Conservation (phyloP, 768 basidiomycete species). For the Epithele typhae region DNA sequence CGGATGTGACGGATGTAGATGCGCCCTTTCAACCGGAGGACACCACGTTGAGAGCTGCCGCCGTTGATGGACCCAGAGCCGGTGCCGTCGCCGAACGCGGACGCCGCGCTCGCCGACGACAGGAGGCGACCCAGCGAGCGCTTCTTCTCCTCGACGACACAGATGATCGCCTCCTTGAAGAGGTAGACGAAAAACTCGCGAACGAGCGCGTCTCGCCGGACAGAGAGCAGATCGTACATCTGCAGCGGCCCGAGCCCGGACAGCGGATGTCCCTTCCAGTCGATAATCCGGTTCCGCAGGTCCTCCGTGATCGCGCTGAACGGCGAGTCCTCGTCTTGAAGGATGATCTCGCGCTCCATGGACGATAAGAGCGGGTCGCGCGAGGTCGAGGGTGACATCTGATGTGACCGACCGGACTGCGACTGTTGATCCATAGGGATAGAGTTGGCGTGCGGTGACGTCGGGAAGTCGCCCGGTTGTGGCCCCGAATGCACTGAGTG, state of each 20-base stretch:
- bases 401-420: constrained; percentile 14
- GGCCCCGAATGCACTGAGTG: constrained; percentile 16
- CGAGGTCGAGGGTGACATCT: constrained; percentile 15
- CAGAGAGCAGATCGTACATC: constrained; percentile 89
- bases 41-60: constrained; percentile 31
- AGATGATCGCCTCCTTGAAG: constrained; percentile 97
- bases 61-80: constrained; percentile 35
- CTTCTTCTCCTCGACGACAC: constrained; percentile 95
- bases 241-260: constrained; percentile 83
- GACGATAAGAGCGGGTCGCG: constrained; percentile 11
- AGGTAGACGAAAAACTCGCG: constrained; percentile 96
- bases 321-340: constrained; percentile 58
- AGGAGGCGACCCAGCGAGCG: constrained; percentile 72
- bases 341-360: constrained; percentile 13
- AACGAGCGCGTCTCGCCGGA: constrained; percentile 83
- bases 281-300: constrained; percentile 83
- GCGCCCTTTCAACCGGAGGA: constrained; percentile 87
- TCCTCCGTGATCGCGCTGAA: constrained; percentile 86
- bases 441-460: constrained; percentile 7
- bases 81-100: constrained; percentile 48
- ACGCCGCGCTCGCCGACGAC: constrained; percentile 45
- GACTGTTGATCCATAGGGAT: constrained; percentile 12
- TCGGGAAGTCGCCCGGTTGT: constrained; percentile 7
- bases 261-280: constrained; percentile 95
- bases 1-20: constrained; percentile 96